A percentile compares a stretch with the other conserved stretches of the same genome.
These are phyloP conservation scores for Acer negundo DNA, from an alignment of 345 rosid species.

Conservation along the genomic window DNA sequence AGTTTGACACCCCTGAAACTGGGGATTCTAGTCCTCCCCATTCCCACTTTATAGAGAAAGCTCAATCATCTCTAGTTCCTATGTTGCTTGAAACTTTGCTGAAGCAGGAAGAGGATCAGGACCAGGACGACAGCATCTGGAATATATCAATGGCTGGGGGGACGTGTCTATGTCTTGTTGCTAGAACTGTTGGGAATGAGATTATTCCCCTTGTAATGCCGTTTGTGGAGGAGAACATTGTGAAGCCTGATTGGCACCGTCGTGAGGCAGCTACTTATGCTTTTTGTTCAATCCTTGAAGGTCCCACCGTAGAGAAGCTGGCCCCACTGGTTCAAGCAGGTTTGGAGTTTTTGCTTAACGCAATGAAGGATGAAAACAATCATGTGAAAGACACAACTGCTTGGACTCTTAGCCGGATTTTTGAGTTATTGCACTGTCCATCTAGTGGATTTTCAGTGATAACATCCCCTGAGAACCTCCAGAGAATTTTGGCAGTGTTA, in stretches of 20 bases:
- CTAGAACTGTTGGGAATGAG: conserved; percentile 91
- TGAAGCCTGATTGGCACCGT: conserved; percentile 72
- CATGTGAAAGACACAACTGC: conserved; percentile 97
- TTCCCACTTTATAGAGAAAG: conserved; percentile 79
- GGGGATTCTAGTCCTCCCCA: conserved; percentile 62
- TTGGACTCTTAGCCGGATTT: conserved; percentile 89
- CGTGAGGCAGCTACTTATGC: conserved; percentile 97
- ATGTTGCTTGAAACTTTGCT: conserved; percentile 78
- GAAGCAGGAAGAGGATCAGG: conserved; percentile 97
- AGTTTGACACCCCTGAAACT: conserved; percentile 60
- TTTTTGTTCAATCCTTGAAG: conserved; percentile 94
- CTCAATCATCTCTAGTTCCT: conserved; percentile 71
- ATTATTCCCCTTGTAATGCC: conserved; percentile 93
- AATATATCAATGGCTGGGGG: conserved; percentile 98
- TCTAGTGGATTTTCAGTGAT: conserved; percentile 69
- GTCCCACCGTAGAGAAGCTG: conserved; percentile 73
- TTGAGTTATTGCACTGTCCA: conserved; percentile 86
- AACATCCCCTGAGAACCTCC: conserved; percentile 59
- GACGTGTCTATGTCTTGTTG: conserved; percentile 92
- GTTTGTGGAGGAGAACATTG: conserved; percentile 77
- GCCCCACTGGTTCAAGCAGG: conserved; percentile 81
- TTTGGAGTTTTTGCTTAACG: conserved; percentile 72
- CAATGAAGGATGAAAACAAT: conserved; percentile 81
- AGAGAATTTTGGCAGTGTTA: conserved; percentile 55
- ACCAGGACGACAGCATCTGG: conserved; percentile 87